These are phyloP conservation scores for Fragaria iinumae DNA, from an alignment of 306 rosid genomes.

Conservation along the genomic window DNA sequence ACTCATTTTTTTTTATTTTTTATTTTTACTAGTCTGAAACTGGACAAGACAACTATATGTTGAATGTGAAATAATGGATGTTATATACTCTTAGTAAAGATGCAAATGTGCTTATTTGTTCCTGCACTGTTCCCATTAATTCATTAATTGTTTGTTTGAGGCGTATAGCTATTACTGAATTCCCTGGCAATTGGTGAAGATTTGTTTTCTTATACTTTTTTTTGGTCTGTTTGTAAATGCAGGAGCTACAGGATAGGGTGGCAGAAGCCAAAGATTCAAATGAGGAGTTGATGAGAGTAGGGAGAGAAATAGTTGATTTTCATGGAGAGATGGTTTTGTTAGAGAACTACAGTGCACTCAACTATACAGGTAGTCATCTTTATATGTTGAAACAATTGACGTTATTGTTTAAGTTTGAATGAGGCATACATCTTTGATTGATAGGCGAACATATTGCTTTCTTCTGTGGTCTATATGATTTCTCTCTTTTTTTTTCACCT, in stretches of 20 bases:
- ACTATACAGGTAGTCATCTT: constrained; percentile 63
- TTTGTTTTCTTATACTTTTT: neutral
- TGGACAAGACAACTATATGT: neutral
- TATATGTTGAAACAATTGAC: neutral
- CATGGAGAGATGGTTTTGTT: constrained; percentile 96
- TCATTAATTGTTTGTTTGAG: neutral
- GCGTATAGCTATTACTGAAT: neutral
- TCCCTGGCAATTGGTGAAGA: neutral
- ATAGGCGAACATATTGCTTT: neutral
- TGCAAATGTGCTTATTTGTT: neutral
- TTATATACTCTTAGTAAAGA: neutral
- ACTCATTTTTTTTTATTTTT: neutral
- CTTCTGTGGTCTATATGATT: neutral
- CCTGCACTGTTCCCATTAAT: neutral
- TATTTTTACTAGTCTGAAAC: neutral
- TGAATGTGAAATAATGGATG: neutral
- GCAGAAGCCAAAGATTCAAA: constrained; percentile 50
- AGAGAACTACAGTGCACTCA: constrained; percentile 81
- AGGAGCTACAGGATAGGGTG: constrained; percentile 72
- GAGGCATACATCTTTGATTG: neutral
- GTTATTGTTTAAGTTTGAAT: neutral
- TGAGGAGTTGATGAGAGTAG: constrained; percentile 54
- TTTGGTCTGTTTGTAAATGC: constrained; percentile 26
- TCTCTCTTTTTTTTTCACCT: neutral
- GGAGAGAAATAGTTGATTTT: constrained; percentile 77